Evolutionary conservation across 352 stramenopile species (phyloP).

Genomic region (Phytophthora multivora): DNA sequence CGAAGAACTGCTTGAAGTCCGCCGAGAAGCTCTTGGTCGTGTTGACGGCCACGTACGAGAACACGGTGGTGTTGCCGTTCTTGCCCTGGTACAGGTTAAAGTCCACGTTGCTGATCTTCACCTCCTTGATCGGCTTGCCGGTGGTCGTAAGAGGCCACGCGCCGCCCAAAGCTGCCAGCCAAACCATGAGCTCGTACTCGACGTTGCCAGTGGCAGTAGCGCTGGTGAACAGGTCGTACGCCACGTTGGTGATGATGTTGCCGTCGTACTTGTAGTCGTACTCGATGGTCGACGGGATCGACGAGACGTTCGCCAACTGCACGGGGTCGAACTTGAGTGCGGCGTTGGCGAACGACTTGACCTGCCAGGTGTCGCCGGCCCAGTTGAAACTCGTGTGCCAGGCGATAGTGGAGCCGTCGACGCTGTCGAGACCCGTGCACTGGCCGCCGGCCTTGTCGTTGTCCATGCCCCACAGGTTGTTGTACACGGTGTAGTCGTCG

Average conservation of each 20-base stretch:
- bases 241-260: constrained; percentile 38
- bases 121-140: constrained; percentile 23
- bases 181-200: constrained; percentile 47
- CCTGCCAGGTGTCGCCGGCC: constrained; percentile 32
- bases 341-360: constrained; percentile 51
- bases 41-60: constrained; percentile 33
- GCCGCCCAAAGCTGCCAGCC: constrained; percentile 31
- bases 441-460: constrained; percentile 30
- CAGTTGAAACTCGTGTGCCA: constrained; percentile 49
- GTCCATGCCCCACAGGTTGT: constrained; percentile 39
- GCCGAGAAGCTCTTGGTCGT: constrained; percentile 20
- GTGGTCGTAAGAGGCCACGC: constrained; percentile 32
- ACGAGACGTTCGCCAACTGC: constrained; percentile 35
- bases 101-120: constrained; percentile 14
- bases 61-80: constrained; percentile 39
- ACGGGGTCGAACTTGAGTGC: constrained; percentile 37
- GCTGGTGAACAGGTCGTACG: constrained; percentile 43
- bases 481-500: constrained; percentile 41
- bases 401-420: constrained; percentile 29
- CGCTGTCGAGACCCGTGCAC: constrained; percentile 39
- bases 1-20: constrained; percentile 35
- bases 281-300: constrained; percentile 39
- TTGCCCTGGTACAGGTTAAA: constrained; percentile 37
- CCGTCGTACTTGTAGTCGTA: constrained; percentile 39
- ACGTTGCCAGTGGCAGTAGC: constrained; percentile 18